phyloP scores from a whole-genome alignment of 2,329 filamentous ascomycete genomes.

The Penicillium hesseltinei region DNA sequence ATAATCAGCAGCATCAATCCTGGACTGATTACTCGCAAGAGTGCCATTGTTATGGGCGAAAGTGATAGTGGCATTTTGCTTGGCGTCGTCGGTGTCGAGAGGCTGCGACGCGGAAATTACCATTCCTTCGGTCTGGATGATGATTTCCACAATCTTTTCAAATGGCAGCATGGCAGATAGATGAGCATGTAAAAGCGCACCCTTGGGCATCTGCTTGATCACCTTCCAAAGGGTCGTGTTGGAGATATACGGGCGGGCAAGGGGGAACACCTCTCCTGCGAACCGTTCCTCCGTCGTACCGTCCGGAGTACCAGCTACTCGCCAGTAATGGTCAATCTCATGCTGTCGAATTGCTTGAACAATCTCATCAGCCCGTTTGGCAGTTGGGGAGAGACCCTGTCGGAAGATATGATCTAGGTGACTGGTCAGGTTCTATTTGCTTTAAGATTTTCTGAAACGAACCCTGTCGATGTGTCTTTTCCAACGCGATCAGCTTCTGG shows the following conservation, averaged over 20 bases:
- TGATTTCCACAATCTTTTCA: slow-evolving; percentile 40
- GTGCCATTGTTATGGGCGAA: slow-evolving; percentile 1
- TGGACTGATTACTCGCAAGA: neutral
- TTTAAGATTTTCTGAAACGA: slow-evolving; percentile 30
- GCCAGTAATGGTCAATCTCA: slow-evolving; percentile 23
- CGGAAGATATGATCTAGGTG: slow-evolving; percentile 24
- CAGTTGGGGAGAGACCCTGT: slow-evolving; percentile 65
- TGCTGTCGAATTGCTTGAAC: slow-evolving; percentile 51
- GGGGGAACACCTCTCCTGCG: slow-evolving; percentile 88
- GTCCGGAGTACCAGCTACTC: slow-evolving; percentile 10
- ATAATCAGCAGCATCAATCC: neutral
- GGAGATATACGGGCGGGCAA: slow-evolving; percentile 82
- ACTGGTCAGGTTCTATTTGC: neutral
- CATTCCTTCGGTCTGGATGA: neutral
- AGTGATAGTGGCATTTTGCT: neutral
- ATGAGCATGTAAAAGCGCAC: slow-evolving; percentile 67
- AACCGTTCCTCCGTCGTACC: slow-evolving; percentile 14
- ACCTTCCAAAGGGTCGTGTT: slow-evolving; percentile 81
- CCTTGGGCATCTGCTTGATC: slow-evolving; percentile 81
- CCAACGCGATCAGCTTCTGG: slow-evolving; percentile 70
- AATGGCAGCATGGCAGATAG: slow-evolving; percentile 85
- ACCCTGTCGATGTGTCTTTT: slow-evolving; percentile 78
- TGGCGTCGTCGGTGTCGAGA: neutral
- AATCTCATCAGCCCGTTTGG: slow-evolving; percentile 58
- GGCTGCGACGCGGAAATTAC: neutral